These are phyloP conservation scores for Gracilaria gracilis DNA, from an alignment of 23 red algal species.

Conservation along the genomic window DNA sequence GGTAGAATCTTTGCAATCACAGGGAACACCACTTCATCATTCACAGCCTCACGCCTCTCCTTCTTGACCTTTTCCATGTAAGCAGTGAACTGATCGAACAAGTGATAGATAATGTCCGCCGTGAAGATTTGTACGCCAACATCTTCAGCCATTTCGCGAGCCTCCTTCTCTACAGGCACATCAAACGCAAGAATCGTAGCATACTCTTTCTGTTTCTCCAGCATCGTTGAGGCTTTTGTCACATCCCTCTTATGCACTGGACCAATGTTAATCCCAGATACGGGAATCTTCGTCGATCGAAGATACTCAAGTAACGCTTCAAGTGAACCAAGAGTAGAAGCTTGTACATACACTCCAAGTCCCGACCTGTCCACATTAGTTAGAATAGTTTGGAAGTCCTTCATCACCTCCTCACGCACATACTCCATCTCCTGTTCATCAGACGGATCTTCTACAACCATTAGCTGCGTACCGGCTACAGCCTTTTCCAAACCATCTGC, in stretches of 20 bases:
- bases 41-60: slow-evolving; percentile 71
- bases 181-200: slow-evolving; percentile 98
- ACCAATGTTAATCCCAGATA: slow-evolving; percentile 98
- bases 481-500: slow-evolving; percentile 96
- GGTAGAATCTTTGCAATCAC: slow-evolving; percentile 81
- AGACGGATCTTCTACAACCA: slow-evolving; percentile 78
- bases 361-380: slow-evolving; percentile 91
- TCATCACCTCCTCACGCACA: slow-evolving; percentile 99
- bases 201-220: slow-evolving; percentile 94
- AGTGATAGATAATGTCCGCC: slow-evolving; percentile 99
- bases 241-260: slow-evolving; percentile 98
- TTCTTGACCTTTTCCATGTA: slow-evolving; percentile 94
- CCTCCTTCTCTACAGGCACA: slow-evolving; percentile 95
- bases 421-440: slow-evolving; percentile 92
- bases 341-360: slow-evolving; percentile 97
- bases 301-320: slow-evolving; percentile 98
- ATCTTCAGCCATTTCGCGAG: slow-evolving; percentile 90
- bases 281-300: slow-evolving; percentile 87
- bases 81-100: slow-evolving; percentile 96
- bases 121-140: slow-evolving; percentile 97
- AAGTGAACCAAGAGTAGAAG: slow-evolving; percentile 95
- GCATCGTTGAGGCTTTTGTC: slow-evolving; percentile 89
- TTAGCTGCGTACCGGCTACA: slow-evolving; percentile 95
- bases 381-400: slow-evolving; percentile 89
- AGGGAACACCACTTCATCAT: slow-evolving; percentile 90